phyloP scores from a whole-genome alignment of 2,329 filamentous ascomycete species.

The Beauveria caledonica region DNA sequence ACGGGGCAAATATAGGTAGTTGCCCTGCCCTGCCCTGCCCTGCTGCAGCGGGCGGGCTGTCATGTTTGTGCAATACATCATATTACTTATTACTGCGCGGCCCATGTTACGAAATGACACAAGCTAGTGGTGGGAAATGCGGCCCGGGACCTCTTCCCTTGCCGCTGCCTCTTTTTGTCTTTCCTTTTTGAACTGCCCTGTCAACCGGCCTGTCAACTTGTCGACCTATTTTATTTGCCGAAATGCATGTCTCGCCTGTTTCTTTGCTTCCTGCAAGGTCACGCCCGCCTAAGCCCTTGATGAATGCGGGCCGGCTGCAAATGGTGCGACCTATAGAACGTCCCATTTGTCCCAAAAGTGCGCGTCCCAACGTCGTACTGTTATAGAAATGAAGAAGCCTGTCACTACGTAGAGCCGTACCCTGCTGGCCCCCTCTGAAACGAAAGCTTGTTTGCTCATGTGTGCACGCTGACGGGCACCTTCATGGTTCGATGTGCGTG shows the following conservation, averaged over 20 bases:
- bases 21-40: no score
- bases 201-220: not conserved
- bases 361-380: not conserved
- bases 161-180: not conserved
- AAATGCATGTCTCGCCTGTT: not conserved
- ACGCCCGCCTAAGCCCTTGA: not conserved
- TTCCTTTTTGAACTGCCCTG: not conserved
- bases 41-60: no score
- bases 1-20: no score
- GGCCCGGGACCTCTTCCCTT: not conserved
- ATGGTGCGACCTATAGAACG: not conserved
- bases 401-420: not conserved
- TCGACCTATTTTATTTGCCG: not conserved
- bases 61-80: no score
- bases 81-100: not conserved
- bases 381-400: not conserved
- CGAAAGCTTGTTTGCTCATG: conserved; percentile 4
- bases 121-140: conserved; percentile 1
- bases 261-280: not conserved
- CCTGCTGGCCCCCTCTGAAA: not conserved
- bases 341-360: not conserved
- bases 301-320: not conserved
- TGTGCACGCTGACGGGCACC: not conserved
- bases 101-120: not conserved
- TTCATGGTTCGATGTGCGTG: not conserved